Evolutionary conservation across 1,139 yeast species (phyloP), one percentile per base, ranked within the genome.

Genomic region (Yamadazyma conglobata): DNA sequence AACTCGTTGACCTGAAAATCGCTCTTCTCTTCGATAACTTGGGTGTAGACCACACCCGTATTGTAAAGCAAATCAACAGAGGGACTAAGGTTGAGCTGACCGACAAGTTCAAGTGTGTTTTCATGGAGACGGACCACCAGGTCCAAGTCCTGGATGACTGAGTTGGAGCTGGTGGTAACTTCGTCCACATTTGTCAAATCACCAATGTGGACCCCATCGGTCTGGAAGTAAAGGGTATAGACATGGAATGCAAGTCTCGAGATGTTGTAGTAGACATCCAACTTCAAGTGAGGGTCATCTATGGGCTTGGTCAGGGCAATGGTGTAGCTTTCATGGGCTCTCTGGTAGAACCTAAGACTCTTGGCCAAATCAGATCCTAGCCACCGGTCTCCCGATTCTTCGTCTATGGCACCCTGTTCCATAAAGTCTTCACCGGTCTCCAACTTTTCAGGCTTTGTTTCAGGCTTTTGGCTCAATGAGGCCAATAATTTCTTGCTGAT

Each of bases 311-410:
- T 9, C 10, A 37, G 20, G 2, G 73, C 62, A 19, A 42, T 39
- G 10, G 44, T 34, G 38, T 74, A 75, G 24, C 48, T 39, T 4
- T 38, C 34, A 37, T 62, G 71, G 0, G 79, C 76, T 32, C 61
- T 58, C 42, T 73, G 75, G 47, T 72, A 75, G 44, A 74, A 74
- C 24, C 81, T 48, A 21, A 75, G 50, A 1, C 73, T 67, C 42
- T 75, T 75, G 4, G 77, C 52, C 19, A 74, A 47, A 42, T 75
- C 80, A 0, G 79, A 71, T 1, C 74, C 66, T 12, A 70, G 50
- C 80, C 80, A 75, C 33, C 80, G 51, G 42, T 75, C 81, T 1
- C 79, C 81, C 8, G 70, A 67, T 38, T 73, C 79, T 44, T 75
- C 81, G 30, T 69, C 72, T 8, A 52, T 50, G 2, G 73, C 56